Evolutionary conservation across 73 alveolate genomes (phyloP).

Genomic region (Blepharisma japonicum): DNA sequence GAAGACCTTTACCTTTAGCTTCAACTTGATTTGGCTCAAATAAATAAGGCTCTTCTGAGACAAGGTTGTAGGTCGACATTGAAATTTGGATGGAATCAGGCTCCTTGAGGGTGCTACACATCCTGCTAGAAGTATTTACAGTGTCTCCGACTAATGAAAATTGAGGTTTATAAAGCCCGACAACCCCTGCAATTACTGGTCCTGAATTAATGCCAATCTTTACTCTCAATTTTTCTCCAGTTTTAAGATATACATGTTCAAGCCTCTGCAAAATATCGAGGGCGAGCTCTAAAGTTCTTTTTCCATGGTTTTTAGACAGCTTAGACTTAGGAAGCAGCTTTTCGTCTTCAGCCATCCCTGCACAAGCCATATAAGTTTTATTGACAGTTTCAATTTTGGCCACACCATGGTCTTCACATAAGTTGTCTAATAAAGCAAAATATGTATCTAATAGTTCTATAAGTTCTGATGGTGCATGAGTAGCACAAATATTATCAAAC

Average conservation of each 20-base stretch:
- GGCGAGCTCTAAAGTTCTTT: neutral
- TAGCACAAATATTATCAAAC: slow-evolving; percentile 67
- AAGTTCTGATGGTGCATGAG: slow-evolving; percentile 46
- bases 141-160: slow-evolving; percentile 98
- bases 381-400: slow-evolving; percentile 78
- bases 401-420: slow-evolving; percentile 48
- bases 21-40: neutral
- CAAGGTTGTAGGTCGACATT: neutral
- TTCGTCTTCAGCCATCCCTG: slow-evolving; percentile 66
- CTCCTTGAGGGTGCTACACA: slow-evolving; percentile 72
- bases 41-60: neutral
- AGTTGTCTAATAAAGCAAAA: slow-evolving; percentile 64
- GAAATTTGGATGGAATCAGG: neutral
- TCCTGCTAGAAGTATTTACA: slow-evolving; percentile 96
- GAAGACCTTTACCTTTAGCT: slow-evolving; percentile 27
- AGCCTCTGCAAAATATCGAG: neutral
- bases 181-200: slow-evolving; percentile 95
- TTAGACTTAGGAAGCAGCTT: slow-evolving; percentile 30
- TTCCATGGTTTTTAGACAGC: neutral
- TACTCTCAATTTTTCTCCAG: slow-evolving; percentile 34
- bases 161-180: slow-evolving; percentile 96
- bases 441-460: slow-evolving; percentile 51
- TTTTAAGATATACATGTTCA: neutral
- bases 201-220: slow-evolving; percentile 97
- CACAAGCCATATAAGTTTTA: slow-evolving; percentile 76